Evolutionary conservation across 2,329 filamentous ascomycete species (phyloP).

Genomic region (Aspergillus brunneoviolaceus): DNA sequence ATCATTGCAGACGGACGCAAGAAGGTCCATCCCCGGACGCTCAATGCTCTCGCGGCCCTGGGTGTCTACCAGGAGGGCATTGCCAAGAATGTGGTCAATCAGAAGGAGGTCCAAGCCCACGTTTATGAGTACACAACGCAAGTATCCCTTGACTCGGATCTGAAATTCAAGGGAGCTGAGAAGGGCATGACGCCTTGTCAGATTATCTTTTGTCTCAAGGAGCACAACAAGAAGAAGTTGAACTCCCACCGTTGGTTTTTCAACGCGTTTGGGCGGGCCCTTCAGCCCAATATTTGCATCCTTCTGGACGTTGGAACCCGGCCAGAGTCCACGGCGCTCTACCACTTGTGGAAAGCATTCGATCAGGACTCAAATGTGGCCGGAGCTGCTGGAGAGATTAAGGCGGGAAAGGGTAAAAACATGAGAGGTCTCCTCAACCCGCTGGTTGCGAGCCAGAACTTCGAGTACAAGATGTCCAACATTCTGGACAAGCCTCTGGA

Average conservation of each 20-base stretch:
- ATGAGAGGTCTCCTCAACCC: constrained; percentile 86
- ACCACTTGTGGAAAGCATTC: constrained; percentile 98
- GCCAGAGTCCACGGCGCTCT: constrained; percentile 84
- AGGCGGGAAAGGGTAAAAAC: constrained; percentile 86
- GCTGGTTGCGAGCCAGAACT: constrained; percentile 94
- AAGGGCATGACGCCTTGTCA: constrained; percentile 98
- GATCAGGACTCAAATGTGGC: constrained; percentile 97
- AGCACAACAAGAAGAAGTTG: constrained; percentile 95
- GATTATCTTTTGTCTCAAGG: constrained; percentile 97
- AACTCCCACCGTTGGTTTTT: constrained; percentile 99
- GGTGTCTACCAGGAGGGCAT: constrained; percentile 98
- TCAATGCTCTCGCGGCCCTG: constrained; percentile 93
- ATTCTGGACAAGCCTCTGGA: constrained; percentile 97
- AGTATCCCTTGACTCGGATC: constrained; percentile 88
- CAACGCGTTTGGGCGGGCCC: constrained; percentile 88
- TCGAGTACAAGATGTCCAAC: constrained; percentile 99
- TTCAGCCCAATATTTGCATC: constrained; percentile 96
- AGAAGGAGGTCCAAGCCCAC: constrained; percentile 90
- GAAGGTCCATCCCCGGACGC: constrained; percentile 87
- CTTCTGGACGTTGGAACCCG: constrained; percentile 94
- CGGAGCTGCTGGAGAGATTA: constrained; percentile 95
- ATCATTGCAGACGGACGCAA: constrained; percentile 92
- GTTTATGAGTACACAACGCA: constrained; percentile 99
- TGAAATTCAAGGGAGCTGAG: constrained; percentile 98
- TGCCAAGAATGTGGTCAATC: constrained; percentile 97